Evolutionary conservation across 331 rosid species (phyloP).

Genomic region (Rhamnella rubrinervis): DNA sequence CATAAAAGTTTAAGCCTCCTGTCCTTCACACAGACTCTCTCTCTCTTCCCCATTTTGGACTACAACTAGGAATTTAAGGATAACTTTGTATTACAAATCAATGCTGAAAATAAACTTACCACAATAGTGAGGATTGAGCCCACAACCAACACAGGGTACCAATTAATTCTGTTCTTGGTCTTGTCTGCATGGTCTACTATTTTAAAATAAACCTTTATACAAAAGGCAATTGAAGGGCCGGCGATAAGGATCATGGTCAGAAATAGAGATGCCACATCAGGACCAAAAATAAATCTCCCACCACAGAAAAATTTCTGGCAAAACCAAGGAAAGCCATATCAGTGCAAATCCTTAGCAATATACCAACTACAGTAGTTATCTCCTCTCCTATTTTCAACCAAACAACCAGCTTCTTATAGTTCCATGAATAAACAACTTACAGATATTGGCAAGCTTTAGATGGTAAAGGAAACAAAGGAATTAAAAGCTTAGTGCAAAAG

Average conservation of each 20-base stretch:
- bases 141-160: constrained; percentile 56
- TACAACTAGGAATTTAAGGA: neutral
- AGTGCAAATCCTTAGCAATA: constrained; percentile 11
- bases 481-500: too few relatives aligned
- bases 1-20: too few relatives aligned
- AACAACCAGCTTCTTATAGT: neutral
- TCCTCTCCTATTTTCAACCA: neutral
- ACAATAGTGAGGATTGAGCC: constrained; percentile 53
- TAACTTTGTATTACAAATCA: neutral
- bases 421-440: too few relatives aligned
- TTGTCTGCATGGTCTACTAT: constrained; percentile 18
- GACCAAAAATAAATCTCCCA: constrained; percentile 92
- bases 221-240: constrained; percentile 74
- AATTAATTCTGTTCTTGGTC: neutral
- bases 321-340: constrained; percentile 25
- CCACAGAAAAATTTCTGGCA: constrained; percentile 79
- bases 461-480: too few relatives aligned
- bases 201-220: constrained; percentile 49
- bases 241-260: constrained; percentile 63
- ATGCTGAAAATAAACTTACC: constrained; percentile 39
- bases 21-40: too few relatives aligned
- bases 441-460: too few relatives aligned
- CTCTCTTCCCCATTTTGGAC: too few relatives aligned
- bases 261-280: constrained; percentile 74
- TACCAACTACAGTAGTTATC: neutral